phyloP scores from a whole-genome alignment of 345 rosid species.

The Eutrema heterophyllum region DNA sequence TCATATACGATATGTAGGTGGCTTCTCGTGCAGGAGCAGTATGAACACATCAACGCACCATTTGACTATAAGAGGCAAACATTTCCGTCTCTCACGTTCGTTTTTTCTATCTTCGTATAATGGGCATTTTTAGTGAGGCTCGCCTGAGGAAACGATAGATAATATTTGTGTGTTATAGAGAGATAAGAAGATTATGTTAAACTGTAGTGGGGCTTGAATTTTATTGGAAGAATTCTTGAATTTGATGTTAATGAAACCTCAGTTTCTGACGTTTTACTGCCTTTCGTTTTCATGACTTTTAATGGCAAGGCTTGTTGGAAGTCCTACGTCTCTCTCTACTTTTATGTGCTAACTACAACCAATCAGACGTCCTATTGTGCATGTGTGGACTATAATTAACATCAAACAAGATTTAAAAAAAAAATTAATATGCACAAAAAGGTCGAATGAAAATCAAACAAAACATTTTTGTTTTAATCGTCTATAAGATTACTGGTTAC shows the following conservation, averaged over 20 bases:
- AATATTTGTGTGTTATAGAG: neutral
- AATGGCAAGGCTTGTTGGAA: neutral
- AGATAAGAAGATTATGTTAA: slow-evolving; percentile 4
- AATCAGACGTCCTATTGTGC: neutral
- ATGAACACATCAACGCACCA: neutral
- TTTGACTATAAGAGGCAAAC: neutral
- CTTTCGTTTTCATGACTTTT: slow-evolving; percentile 22
- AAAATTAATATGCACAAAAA: neutral
- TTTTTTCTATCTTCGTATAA: neutral
- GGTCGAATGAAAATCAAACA: neutral
- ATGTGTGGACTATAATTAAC: slow-evolving; percentile 17
- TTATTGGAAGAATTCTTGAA: neutral
- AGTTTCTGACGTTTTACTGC: neutral
- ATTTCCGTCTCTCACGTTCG: neutral
- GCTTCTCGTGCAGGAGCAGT: slow-evolving; percentile 7
- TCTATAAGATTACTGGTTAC: too few species aligned
- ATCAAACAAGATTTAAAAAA: neutral
- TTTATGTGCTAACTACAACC: neutral
- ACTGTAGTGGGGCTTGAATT: neutral
- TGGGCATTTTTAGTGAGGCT: slow-evolving; percentile 17
- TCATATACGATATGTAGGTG: neutral
- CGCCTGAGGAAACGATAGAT: slow-evolving; percentile 12
- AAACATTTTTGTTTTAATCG: too few species aligned
- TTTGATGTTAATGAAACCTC: slow-evolving; percentile 14
- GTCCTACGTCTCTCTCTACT: slow-evolving; percentile 21